These are phyloP conservation scores for Coffea canephora DNA, from an alignment of 257 asterid genomes.

Conservation along the genomic window DNA sequence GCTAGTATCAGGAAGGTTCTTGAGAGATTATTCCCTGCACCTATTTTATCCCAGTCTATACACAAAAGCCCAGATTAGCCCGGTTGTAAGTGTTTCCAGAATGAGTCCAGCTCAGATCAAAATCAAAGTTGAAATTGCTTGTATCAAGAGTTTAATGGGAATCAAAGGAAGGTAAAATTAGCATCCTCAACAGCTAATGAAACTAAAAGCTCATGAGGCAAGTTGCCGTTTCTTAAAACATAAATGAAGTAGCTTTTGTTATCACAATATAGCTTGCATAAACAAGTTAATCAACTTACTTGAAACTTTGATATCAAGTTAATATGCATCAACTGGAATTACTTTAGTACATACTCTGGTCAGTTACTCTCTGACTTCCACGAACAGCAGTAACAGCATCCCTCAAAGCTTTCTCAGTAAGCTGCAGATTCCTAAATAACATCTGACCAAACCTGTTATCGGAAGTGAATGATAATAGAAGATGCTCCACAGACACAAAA, in stretches of 20 bases:
- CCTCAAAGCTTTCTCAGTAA: constrained; percentile 63
- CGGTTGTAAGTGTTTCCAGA: background rate
- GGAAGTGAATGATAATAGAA: constrained; percentile 61
- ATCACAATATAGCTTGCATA: background rate
- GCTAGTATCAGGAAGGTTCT: background rate
- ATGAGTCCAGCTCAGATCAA: background rate
- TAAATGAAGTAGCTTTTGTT: background rate
- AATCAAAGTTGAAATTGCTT: background rate
- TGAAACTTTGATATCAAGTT: too few relatives aligned
- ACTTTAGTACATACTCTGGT: constrained; percentile 57
- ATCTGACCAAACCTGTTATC: constrained; percentile 84
- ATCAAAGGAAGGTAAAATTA: background rate
- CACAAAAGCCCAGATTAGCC: background rate
- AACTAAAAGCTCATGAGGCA: background rate
- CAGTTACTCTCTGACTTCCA: constrained; percentile 86
- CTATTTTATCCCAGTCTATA: background rate
- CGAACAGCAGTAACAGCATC: constrained; percentile 89
- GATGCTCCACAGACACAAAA: constrained; percentile 93
- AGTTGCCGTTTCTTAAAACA: background rate
- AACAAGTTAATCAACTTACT: too few relatives aligned
- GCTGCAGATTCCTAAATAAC: constrained; percentile 56
- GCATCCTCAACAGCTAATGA: background rate
- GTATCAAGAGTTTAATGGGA: background rate
- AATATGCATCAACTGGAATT: background rate
- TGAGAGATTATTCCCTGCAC: background rate